These are phyloP conservation scores for Botryosphaeria dothidea DNA, from an alignment of 2,329 filamentous ascomycete genomes.

Conservation along the genomic window DNA sequence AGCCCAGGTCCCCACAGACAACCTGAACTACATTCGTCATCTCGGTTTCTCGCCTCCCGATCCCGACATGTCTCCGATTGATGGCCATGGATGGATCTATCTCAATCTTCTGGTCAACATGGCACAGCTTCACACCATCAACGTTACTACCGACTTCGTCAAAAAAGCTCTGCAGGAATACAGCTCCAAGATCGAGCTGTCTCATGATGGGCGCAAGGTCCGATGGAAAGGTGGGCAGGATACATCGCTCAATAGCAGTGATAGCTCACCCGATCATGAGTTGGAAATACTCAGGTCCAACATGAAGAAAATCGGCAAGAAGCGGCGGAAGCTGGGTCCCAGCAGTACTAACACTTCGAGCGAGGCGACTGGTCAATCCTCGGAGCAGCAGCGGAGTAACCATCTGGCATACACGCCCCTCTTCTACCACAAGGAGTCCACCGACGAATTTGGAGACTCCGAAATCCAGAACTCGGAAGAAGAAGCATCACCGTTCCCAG, in stretches of 20 bases:
- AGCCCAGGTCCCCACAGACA: slow-evolving; percentile 72
- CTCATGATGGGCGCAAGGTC: slow-evolving; percentile 74
- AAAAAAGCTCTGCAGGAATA: slow-evolving; percentile 69
- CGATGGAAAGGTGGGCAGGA: slow-evolving; percentile 73
- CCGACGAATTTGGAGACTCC: slow-evolving; percentile 26
- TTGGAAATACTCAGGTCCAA: not conserved
- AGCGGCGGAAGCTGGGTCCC: slow-evolving; percentile 26
- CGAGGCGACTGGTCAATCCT: slow-evolving; percentile 23
- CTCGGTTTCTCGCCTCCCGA: slow-evolving; percentile 67
- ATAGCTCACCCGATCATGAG: slow-evolving; percentile 47
- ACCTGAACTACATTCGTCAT: slow-evolving; percentile 77
- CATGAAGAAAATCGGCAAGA: slow-evolving; percentile 19
- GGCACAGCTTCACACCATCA: slow-evolving; percentile 82
- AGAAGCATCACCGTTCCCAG: slow-evolving; percentile 33
- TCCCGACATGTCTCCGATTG: slow-evolving; percentile 30
- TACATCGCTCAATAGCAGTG: slow-evolving; percentile 66
- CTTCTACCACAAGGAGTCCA: slow-evolving; percentile 48
- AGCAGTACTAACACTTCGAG: slow-evolving; percentile 25
- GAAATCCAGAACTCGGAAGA: slow-evolving; percentile 23
- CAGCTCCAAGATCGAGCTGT: slow-evolving; percentile 76
- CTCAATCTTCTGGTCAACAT: slow-evolving; percentile 78
- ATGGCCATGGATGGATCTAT: slow-evolving; percentile 79
- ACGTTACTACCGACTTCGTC: slow-evolving; percentile 77
- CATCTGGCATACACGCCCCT: slow-evolving; percentile 49
- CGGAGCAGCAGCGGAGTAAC: slow-evolving; percentile 20